These are phyloP conservation scores for Globisporangium nunn DNA, from an alignment of 352 stramenopile genomes.

Conservation along the genomic window DNA sequence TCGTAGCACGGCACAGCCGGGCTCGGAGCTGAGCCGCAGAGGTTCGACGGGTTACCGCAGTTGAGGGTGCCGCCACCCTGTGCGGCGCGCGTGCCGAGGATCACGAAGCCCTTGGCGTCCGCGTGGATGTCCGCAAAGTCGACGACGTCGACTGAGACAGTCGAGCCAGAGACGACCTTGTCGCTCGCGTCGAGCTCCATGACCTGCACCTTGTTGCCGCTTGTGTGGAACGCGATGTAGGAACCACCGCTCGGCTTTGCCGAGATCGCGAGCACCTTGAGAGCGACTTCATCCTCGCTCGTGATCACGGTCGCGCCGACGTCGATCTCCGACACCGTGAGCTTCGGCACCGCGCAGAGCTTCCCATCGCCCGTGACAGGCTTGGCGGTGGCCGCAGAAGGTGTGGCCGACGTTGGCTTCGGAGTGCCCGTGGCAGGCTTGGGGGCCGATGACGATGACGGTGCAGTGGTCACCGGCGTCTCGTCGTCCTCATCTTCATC, in stretches of 20 bases:
- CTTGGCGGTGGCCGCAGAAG: background rate
- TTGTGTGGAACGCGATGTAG: slow-evolving; percentile 42
- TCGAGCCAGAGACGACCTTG: slow-evolving; percentile 30
- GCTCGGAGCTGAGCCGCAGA: slow-evolving; percentile 33
- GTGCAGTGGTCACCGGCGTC: background rate
- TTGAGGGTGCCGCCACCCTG: slow-evolving; percentile 49
- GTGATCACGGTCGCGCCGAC: slow-evolving; percentile 23
- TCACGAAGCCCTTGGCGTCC: slow-evolving; percentile 45
- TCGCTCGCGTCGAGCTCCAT: slow-evolving; percentile 39
- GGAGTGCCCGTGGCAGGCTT: background rate
- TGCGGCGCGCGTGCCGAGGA: slow-evolving; percentile 40
- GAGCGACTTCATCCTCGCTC: slow-evolving; percentile 43
- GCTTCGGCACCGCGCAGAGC: slow-evolving; percentile 33
- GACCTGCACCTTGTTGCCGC: slow-evolving; percentile 32
- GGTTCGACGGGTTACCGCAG: slow-evolving; percentile 46
- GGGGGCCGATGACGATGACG: background rate
- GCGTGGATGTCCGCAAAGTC: slow-evolving; percentile 56
- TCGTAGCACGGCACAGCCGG: slow-evolving; percentile 42
- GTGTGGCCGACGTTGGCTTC: background rate
- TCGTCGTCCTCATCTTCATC: background rate
- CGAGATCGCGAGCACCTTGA: slow-evolving; percentile 42
- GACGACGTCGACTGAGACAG: slow-evolving; percentile 26
- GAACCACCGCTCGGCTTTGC: slow-evolving; percentile 37
- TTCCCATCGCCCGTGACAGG: slow-evolving; percentile 16
- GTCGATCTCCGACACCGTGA: slow-evolving; percentile 33